Base-by-base conservation (phyloP, 2,329 filamentous ascomycete genomes). In the Diaporthe aspalathi region DNA sequence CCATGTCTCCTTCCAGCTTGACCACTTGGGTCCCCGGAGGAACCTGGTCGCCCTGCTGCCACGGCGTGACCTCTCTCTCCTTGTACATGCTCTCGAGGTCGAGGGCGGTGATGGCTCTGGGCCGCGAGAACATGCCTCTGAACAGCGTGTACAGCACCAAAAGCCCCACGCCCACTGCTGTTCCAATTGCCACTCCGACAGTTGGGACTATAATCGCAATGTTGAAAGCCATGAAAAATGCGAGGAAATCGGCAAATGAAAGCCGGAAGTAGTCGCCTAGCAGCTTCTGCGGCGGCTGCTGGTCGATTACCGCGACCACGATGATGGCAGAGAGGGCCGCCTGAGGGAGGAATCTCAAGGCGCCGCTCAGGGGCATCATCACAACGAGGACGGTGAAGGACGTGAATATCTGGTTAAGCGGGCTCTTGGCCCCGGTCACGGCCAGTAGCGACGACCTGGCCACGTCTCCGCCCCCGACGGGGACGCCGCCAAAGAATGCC, bases 391-490 rank as follows among this genome's bases (percentile, higher is more conserved):
- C 69, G 3, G 40, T 75, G 14, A 38, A 40, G 7, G 65, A 70
- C 7, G 62, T 53, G n/a, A 67, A 67, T 2, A 67, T 32, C 16
- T 71, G 70, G 54, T 38, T 71, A n/a, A 71, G 56, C 4, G 70
- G 70, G 47, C 63, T 68, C 38, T 47, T 68, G 5, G 56, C 63
- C n/a, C 70, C 63, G n/a, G 70, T 49, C 14, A 47, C 32, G 1
- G 45, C 57, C 8, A 70, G 57, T 14, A 70, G n/a, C 3, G 68
- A 70, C 8, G 68, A 54, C n/a, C 68, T n/a, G 5, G 57, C 60
- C 50, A 70, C 66, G 27, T 70, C 68, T 43, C 68, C 68, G 7
- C 68, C 68, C n/a, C 68, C 68, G 16, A 70, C 68, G 1, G 68
- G 68, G 5, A 40, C 49, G 6, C 68, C 68, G 5, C 68, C 68